Percentiles rank a stretch among this genome's conserved stretches.
Evolutionary conservation across 352 stramenopile genomes (phyloP).

Genomic region (Phytophthora nicotianae): DNA sequence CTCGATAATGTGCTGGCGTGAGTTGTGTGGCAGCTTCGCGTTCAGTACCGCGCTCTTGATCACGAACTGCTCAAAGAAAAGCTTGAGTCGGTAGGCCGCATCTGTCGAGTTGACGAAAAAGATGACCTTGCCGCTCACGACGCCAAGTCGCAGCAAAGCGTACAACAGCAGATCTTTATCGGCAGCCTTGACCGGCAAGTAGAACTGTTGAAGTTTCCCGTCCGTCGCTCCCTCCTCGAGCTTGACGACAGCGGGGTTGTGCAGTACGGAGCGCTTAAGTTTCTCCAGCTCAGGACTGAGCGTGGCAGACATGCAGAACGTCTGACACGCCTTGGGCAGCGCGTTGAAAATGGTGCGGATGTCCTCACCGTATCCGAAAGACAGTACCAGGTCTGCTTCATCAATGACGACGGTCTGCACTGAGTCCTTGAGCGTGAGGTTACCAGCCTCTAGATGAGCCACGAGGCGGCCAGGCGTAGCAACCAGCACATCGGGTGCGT

Average conservation of each 20-base stretch:
- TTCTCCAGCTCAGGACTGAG: slow-evolving; percentile 96
- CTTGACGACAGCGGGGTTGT: slow-evolving; percentile 97
- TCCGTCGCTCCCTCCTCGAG: slow-evolving; percentile 93
- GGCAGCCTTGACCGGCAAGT: slow-evolving; percentile 80
- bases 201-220: slow-evolving; percentile 96
- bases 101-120: slow-evolving; percentile 99
- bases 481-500: slow-evolving; percentile 93
- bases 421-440: slow-evolving; percentile 87
- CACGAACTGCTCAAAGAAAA: slow-evolving; percentile 99
- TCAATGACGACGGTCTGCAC: slow-evolving; percentile 98
- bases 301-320: slow-evolving; percentile 98
- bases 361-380: slow-evolving; percentile 95
- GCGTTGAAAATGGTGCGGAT: slow-evolving; percentile 93
- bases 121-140: slow-evolving; percentile 97
- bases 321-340: slow-evolving; percentile 98
- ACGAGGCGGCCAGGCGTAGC: slow-evolving; percentile 95
- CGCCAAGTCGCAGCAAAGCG: slow-evolving; percentile 97
- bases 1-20: slow-evolving; percentile 96
- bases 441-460: slow-evolving; percentile 78
- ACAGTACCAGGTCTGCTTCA: slow-evolving; percentile 98
- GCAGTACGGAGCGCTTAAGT: slow-evolving; percentile 97
- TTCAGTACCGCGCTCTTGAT: slow-evolving; percentile 99
- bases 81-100: slow-evolving; percentile 96
- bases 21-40: slow-evolving; percentile 97
- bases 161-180: slow-evolving; percentile 99